Base-by-base conservation (phyloP, 2,329 filamentous ascomycete species). In the Emmonsia crescens region DNA sequence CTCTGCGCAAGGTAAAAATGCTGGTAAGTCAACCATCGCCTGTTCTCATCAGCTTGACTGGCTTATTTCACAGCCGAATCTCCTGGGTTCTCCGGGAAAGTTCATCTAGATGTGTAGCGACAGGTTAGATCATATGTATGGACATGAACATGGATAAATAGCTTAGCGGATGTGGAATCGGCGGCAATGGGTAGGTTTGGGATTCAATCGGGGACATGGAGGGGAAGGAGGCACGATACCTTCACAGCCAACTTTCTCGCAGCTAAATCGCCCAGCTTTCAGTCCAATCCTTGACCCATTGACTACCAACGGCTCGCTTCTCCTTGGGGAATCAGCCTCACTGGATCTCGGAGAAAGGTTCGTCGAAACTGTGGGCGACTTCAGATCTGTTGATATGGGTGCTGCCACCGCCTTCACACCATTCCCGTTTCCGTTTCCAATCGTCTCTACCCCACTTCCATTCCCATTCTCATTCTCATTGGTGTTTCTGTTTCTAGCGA, bases 241-340 rank as follows among this genome's bases (percentile, higher is more conserved):
- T 59, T 64, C 61, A 56, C 52, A 58, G 5, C 54, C 58, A 49
- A 42, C 29, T 33, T 61, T 59, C 27, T 64, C 59, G 33, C 56
- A 48, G 9, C 54, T 55, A 14, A 42, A 48, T 44, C 59, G 24
- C 24, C 58, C 62, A 16, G 64, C 64, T 27, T 65, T 67, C 38
- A 62, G 60, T 24, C 70, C 68, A 27, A 66, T 60, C 14, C 68
- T 68, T 24, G 72, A 74, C 24, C 72, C 72, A 61, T 74, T 74
- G 9, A 74, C 69, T 10, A 74, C 72, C 51, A 74, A 63, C 12
- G 72, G 72, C 57, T 68, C 68, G 38, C 66, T 67, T 36, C 63
- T 65, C n/a, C 66, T 67, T 14, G 48, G 54, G 12, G 60, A 60
- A 29, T 61, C 60, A 31, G 65, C 55, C 62, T 66, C 42, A 65